Conservation (phyloP, 1,284 basidiomycete species). For the Coniophora puteana region DNA sequence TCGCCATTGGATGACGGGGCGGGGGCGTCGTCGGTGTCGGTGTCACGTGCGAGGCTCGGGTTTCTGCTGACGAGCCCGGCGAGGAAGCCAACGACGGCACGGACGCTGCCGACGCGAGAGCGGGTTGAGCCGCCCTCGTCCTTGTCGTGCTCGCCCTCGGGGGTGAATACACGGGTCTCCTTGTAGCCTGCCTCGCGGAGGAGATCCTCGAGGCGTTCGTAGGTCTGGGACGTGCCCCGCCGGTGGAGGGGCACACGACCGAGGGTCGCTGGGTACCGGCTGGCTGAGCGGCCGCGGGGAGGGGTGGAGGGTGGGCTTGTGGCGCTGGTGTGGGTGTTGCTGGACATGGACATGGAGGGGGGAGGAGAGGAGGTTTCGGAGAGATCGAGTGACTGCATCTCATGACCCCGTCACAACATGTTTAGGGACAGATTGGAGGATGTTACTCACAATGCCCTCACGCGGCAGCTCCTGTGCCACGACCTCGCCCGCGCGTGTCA, state of each 20-base stretch:
- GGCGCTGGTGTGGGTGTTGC: constrained; percentile 5
- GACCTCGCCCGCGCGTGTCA: too few relatives aligned
- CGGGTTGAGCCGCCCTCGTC: constrained; percentile 21
- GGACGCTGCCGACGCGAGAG: constrained; percentile 37
- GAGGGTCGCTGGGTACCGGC: constrained; percentile 54
- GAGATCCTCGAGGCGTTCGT: constrained; percentile 79
- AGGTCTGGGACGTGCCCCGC: constrained; percentile 72
- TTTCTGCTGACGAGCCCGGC: constrained; percentile 45
- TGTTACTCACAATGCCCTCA: too few relatives aligned
- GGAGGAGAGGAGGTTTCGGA: constrained; percentile 10
- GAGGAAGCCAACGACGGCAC: constrained; percentile 57
- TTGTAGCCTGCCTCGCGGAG: constrained; percentile 85
- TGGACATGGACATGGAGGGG: constrained; percentile 7
- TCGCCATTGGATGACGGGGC: constrained; percentile 4
- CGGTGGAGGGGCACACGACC: constrained; percentile 67
- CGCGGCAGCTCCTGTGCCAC: too few relatives aligned
- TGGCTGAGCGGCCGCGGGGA: constrained; percentile 30
- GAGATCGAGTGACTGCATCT: too few relatives aligned
- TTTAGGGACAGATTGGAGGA: too few relatives aligned
- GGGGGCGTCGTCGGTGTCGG: constrained; percentile 8
- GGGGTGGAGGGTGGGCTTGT: constrained; percentile 33
- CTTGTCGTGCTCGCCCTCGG: constrained; percentile 61
- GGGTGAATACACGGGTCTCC: constrained; percentile 83
- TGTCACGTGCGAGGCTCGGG: constrained; percentile 22
- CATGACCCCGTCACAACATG: too few relatives aligned